A percentile compares a stretch with the other conserved stretches of the same genome.
phyloP scores from a whole-genome alignment of 495 filamentous ascomycete species.

The Aspergillus sparsus region DNA sequence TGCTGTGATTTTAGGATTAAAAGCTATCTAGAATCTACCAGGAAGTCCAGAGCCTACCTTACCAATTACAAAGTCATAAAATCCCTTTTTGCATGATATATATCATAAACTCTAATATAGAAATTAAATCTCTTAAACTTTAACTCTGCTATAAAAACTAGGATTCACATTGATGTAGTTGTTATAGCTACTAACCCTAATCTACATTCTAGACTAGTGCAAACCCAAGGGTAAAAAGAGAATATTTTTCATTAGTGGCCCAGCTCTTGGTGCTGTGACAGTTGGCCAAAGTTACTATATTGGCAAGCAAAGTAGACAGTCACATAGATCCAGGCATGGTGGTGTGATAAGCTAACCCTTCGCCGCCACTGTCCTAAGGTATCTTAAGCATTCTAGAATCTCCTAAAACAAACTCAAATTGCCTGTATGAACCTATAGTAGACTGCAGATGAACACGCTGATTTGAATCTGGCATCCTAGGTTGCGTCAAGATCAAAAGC shows the following conservation, averaged over 20 bases:
- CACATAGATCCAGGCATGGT: neutral
- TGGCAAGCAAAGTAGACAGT: neutral
- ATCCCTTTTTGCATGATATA: neutral
- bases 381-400: neutral
- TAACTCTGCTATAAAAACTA: neutral
- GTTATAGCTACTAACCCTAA: neutral
- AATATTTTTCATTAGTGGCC: conserved; percentile 2
- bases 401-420: too few relatives aligned
- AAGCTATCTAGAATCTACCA: conserved; percentile 1
- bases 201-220: neutral
- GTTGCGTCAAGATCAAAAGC: neutral
- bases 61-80: neutral
- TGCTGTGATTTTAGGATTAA: neutral
- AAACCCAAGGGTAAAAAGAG: conserved; percentile 1
- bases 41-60: neutral
- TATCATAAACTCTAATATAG: neutral
- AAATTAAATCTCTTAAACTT: neutral
- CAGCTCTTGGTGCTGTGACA: neutral
- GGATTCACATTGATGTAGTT: neutral
- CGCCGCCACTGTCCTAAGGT: neutral
- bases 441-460: neutral
- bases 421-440: too few relatives aligned
- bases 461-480: neutral
- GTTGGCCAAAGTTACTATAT: conserved; percentile 3
- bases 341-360: conserved; percentile 3